Conservation (phyloP, 257 asterid genomes). For the Primulina eburnea region DNA sequence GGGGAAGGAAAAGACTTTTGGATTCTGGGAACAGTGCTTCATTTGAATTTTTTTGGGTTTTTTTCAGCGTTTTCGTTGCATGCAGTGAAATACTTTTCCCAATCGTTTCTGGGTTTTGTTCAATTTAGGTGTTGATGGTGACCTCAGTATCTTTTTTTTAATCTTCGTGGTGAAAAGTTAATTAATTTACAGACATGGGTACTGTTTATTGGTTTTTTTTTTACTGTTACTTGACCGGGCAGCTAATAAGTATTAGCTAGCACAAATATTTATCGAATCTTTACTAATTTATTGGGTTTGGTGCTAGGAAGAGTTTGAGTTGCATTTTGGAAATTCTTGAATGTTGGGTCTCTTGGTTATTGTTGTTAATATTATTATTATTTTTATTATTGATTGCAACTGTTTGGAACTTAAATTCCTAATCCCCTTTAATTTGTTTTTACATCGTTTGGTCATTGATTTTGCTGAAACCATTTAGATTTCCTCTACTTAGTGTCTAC, state of each 20-base stretch:
- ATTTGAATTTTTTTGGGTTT: slow-evolving; percentile 15
- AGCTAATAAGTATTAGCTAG: slow-evolving; percentile 31
- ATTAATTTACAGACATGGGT: slow-evolving; percentile 11
- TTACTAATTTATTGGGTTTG: slow-evolving; percentile 11
- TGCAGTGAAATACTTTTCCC: slow-evolving; percentile 29
- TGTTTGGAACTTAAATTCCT: slow-evolving; percentile 12
- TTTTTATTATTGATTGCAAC: slow-evolving; percentile 14
- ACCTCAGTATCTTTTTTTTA: slow-evolving; percentile 15
- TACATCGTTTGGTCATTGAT: slow-evolving; percentile 7
- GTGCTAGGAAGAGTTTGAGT: slow-evolving; percentile 8
- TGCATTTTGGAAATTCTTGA: slow-evolving; percentile 2
- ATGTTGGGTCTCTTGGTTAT: slow-evolving; percentile 13
- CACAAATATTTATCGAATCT: background rate
- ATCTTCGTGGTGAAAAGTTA: slow-evolving; percentile 18
- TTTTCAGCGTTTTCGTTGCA: slow-evolving; percentile 31
- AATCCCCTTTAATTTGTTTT: slow-evolving; percentile 1
- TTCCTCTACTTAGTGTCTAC: background rate
- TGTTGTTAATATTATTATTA: slow-evolving; percentile 12
- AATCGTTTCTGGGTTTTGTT: slow-evolving; percentile 21
- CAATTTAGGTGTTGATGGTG: slow-evolving; percentile 10
- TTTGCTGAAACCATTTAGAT: slow-evolving; percentile 5
- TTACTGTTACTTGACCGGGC: slow-evolving; percentile 28
- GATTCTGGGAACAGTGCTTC: slow-evolving; percentile 19
- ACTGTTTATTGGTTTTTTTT: slow-evolving; percentile 23
- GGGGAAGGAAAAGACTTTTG: slow-evolving; percentile 20